Conservation (phyloP, 192 early-diverging fungal species). For the Glomus cerebriforme region DNA sequence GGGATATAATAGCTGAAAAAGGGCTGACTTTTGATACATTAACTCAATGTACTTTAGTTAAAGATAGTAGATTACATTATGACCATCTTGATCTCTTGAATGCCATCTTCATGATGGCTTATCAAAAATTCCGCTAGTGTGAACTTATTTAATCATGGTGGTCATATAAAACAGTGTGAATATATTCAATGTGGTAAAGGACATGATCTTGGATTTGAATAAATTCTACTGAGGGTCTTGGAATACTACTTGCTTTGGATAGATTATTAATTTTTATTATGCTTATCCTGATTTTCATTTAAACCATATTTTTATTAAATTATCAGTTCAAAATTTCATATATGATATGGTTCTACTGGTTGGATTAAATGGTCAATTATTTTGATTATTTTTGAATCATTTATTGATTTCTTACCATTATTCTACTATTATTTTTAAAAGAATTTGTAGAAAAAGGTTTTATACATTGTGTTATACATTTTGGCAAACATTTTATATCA, state of each 20-base stretch:
- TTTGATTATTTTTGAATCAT: constrained; percentile 78
- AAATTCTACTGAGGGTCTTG: constrained; percentile 83
- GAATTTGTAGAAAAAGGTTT: constrained; percentile 85
- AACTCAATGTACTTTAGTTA: constrained; percentile 83
- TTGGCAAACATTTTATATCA: constrained; percentile 81
- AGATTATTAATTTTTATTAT: constrained; percentile 85
- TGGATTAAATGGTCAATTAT: constrained; percentile 84
- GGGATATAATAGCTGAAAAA: constrained; percentile 91
- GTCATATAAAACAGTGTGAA: constrained; percentile 86
- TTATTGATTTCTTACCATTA: constrained; percentile 79
- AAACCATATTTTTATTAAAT: constrained; percentile 87
- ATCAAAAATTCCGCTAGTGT: constrained; percentile 88
- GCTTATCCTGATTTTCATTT: constrained; percentile 89
- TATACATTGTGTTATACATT: constrained; percentile 63
- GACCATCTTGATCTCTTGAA: constrained; percentile 91
- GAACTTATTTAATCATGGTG: constrained; percentile 83
- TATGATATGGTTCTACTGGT: constrained; percentile 75
- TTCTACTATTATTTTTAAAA: too few relatives aligned
- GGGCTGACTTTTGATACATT: constrained; percentile 86
- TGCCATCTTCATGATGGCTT: constrained; percentile 84
- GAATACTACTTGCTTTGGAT: constrained; percentile 81
- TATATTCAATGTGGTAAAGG: constrained; percentile 93
- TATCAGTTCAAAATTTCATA: constrained; percentile 81
- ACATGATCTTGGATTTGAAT: constrained; percentile 86
- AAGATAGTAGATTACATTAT: constrained; percentile 82